phyloP scores from a whole-genome alignment of 768 basidiomycete species.

The Tylopilus balloui region DNA sequence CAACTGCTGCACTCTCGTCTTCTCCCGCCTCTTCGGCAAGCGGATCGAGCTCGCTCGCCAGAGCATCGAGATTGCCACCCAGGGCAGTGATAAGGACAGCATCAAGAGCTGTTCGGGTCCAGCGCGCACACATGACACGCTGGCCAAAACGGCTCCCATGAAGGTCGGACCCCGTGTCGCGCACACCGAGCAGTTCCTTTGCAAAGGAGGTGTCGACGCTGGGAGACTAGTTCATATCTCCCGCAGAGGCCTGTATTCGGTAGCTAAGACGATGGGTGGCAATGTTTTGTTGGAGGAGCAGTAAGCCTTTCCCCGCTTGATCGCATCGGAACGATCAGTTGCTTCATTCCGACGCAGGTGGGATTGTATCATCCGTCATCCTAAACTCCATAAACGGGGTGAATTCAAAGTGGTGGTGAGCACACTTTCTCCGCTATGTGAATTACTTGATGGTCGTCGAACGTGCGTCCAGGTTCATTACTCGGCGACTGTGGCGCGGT shows the following conservation, averaged over 20 bases:
- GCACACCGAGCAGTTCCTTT: constrained; percentile 34
- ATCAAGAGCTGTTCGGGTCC: constrained; percentile 34
- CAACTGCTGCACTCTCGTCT: constrained; percentile 18
- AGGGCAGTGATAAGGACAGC: constrained; percentile 22
- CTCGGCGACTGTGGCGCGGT: constrained; percentile 35
- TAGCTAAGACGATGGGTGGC: constrained; percentile 34
- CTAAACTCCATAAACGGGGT: constrained; percentile 26
- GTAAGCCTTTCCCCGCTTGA: constrained; percentile 24
- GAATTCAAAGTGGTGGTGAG: constrained; percentile 35
- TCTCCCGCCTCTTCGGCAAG: constrained; percentile 22
- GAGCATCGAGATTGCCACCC: constrained; percentile 18
- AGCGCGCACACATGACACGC: constrained; percentile 25
- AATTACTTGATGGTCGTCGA: constrained; percentile 8
- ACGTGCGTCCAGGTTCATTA: constrained; percentile 30
- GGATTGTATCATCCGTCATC: constrained; percentile 34
- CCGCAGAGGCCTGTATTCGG: constrained; percentile 30
- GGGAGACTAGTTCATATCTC: constrained; percentile 32
- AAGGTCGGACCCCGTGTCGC: constrained; percentile 32
- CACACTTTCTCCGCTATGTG: constrained; percentile 4
- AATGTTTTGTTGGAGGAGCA: constrained; percentile 36
- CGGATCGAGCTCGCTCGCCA: constrained; percentile 18
- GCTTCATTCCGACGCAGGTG: constrained; percentile 26
- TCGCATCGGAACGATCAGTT: constrained; percentile 15
- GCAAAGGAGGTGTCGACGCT: constrained; percentile 35
- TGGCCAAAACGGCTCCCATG: constrained; percentile 23